phyloP scores from a whole-genome alignment of 2,329 filamentous ascomycete genomes.

The Talaromyces islandicus region DNA sequence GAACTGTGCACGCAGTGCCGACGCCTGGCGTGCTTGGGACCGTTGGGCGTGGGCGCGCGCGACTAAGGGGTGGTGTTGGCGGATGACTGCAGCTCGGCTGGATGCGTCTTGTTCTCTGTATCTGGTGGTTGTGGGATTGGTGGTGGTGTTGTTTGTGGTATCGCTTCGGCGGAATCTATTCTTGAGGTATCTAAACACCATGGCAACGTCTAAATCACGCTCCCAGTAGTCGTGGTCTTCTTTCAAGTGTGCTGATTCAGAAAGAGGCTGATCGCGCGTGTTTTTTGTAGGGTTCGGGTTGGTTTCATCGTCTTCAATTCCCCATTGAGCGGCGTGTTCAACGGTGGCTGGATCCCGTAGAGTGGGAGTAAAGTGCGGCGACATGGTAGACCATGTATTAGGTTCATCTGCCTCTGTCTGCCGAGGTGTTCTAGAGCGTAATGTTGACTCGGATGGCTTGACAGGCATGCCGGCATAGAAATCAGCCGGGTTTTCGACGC shows the following conservation, averaged over 20 bases:
- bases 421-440: constrained; percentile 11
- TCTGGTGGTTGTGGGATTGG: constrained; percentile 40
- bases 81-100: constrained; percentile 74
- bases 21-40: constrained; percentile 46
- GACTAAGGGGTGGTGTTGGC: constrained; percentile 83
- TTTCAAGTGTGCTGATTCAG: constrained; percentile 41
- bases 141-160: constrained; percentile 34
- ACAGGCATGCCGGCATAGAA: constrained; percentile 72
- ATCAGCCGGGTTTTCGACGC: constrained; percentile 17
- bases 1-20: constrained; percentile 25
- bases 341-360: constrained; percentile 27
- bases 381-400: constrained; percentile 45
- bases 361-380: constrained; percentile 16
- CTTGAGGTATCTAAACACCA: constrained; percentile 83
- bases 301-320: constrained; percentile 57
- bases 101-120: constrained; percentile 54
- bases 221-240: constrained; percentile 79
- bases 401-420: constrained; percentile 13
- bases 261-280: constrained; percentile 22
- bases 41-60: constrained; percentile 44
- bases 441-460: constrained; percentile 9
- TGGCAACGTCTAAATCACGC: constrained; percentile 79
- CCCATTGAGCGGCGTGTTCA: constrained; percentile 57
- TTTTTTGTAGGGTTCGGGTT: constrained; percentile 39
- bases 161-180: constrained; percentile 61